Base-by-base conservation (phyloP, 768 basidiomycete genomes). In the Bullera alba region DNA sequence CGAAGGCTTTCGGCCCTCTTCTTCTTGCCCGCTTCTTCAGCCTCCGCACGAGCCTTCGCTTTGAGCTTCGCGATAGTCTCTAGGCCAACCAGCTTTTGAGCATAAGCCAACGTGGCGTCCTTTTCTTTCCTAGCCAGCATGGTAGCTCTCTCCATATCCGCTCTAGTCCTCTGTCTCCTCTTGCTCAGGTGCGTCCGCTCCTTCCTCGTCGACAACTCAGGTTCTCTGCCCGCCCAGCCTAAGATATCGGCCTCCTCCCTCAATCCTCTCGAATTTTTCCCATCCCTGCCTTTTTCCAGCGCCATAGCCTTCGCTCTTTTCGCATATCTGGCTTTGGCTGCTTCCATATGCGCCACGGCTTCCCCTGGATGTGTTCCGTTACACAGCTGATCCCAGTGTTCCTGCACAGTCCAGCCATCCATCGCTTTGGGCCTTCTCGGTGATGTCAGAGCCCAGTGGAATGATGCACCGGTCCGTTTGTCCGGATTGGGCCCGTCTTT, bases 121-220 rank as follows among this genome's bases (percentile, higher is more conserved):
- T 10, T 10, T 21, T 39, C 37, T 39, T 39, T 39, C 37, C 37
- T 39, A 10, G 10, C n/a, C n/a, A n/a, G n/a, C n/a, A n/a, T n/a
- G n/a, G n/a, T n/a, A n/a, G 32, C 54, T 41, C 61, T 51, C 50
- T 67, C 65, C 52, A 63, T 64, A 37, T 35, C 49, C 17, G 60
- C 56, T 36, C 63, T 53, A 5, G 26, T 50, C 3, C 27, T 35
- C n/a, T 27, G 42, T 37, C 54, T 58, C 46, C 67, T 43, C 21
- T 48, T 56, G 48, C 64, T 69, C 42, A 69, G 39, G 50, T 66
- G 59, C 2, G 38, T 6, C 36, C 67, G 41, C 53, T 69, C 58
- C 38, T 61, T 22, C 8, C 38, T 27, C 4, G 58, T 60, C 1
- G 59, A 64, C 32, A 65, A 23, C 1, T 50, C 55, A 21, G 46